Evolutionary conservation across 2,329 filamentous ascomycete species (phyloP).

Genomic region (Cladophialophora exuberans): DNA sequence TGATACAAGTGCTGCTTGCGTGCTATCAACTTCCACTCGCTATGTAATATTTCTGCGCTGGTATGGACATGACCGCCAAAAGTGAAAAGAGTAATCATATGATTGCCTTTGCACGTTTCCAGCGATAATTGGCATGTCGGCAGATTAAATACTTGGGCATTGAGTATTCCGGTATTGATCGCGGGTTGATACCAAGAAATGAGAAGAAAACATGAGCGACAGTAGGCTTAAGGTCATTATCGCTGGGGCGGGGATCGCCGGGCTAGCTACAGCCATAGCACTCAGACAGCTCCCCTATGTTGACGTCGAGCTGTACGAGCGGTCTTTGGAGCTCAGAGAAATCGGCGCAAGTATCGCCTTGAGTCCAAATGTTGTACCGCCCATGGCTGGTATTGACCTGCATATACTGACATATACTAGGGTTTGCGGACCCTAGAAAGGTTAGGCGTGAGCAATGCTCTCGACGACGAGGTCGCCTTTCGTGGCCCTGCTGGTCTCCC

Average conservation of each 20-base stretch:
- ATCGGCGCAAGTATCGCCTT: constrained; percentile 55
- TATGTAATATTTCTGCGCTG: no score
- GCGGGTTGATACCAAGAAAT: no score
- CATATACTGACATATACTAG: neutral
- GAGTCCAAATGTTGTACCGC: constrained; percentile 56
- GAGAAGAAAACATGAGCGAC: no score
- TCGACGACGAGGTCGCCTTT: constrained; percentile 48
- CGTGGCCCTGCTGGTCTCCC: constrained; percentile 47
- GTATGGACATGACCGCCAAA: neutral
- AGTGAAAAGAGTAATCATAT: neutral
- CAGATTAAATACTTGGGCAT: neutral
- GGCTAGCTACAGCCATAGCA: constrained; percentile 53
- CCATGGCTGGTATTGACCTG: neutral
- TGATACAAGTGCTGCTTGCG: constrained; percentile 2
- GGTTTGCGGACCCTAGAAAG: constrained; percentile 53
- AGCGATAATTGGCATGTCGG: neutral
- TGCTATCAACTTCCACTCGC: no score
- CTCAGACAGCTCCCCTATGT: constrained; percentile 41
- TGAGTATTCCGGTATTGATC: no score
- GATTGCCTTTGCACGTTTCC: neutral
- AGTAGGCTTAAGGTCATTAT: constrained; percentile 48
- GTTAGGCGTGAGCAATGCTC: constrained; percentile 49
- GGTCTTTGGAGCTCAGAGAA: constrained; percentile 50
- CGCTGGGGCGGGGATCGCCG: constrained; percentile 56
- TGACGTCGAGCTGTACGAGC: constrained; percentile 54